Conservation (phyloP, 2,329 filamentous ascomycete species). For the Thermothelomyces thermophilus region DNA sequence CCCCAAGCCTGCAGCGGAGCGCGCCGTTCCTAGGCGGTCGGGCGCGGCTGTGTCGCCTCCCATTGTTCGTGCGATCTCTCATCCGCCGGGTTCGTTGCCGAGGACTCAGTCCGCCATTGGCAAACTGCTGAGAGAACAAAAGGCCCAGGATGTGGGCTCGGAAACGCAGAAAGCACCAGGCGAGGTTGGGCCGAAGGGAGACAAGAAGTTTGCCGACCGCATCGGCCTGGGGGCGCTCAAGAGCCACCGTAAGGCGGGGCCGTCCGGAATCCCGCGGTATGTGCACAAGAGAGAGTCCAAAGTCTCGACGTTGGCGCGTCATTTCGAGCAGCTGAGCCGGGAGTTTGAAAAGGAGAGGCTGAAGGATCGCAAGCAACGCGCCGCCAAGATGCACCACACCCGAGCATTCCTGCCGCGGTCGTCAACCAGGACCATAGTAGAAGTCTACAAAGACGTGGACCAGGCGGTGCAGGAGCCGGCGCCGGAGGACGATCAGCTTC, state of each 20-base stretch:
- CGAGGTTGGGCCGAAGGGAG: constrained; percentile 43
- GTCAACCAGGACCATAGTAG: constrained; percentile 90
- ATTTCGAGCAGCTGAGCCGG: constrained; percentile 92
- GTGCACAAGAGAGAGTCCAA: constrained; percentile 68
- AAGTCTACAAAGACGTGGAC: constrained; percentile 89
- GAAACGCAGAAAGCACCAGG: constrained; percentile 30
- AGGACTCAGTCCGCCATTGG: constrained; percentile 40
- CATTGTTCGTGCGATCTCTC: constrained; percentile 47
- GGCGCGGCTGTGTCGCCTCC: constrained; percentile 45
- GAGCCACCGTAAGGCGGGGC: constrained; percentile 44
- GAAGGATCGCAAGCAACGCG: constrained; percentile 73
- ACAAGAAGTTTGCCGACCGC: constrained; percentile 73
- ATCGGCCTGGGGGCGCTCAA: constrained; percentile 62
- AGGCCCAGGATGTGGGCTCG: constrained; percentile 25
- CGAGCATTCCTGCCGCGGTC: constrained; percentile 78
- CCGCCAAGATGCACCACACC: constrained; percentile 65
- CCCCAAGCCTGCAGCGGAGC: constrained; percentile 21
- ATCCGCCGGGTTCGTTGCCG: constrained; percentile 42
- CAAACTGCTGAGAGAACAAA: constrained; percentile 33
- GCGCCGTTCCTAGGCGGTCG: constrained; percentile 36
- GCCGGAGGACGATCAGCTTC: constrained; percentile 53
- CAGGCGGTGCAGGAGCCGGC: constrained; percentile 83
- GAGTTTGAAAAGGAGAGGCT: constrained; percentile 95
- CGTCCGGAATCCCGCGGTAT: constrained; percentile 85
- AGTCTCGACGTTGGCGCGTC: constrained; percentile 86